phyloP scores from a whole-genome alignment of 805 yeast species.

The Yarrowia alimentaria region DNA sequence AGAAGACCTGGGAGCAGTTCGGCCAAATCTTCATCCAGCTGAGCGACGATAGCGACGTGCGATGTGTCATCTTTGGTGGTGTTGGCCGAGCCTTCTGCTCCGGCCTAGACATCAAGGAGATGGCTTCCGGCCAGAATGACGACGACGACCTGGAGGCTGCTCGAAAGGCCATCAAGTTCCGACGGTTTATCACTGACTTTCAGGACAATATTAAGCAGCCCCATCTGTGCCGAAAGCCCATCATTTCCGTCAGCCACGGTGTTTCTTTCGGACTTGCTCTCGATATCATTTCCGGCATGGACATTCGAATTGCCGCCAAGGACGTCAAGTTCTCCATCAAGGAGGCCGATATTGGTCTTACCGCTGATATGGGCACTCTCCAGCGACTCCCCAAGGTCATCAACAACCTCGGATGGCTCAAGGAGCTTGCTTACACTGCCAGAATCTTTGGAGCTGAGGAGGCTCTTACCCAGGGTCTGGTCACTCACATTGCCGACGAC shows the following conservation, averaged over 20 bases:
- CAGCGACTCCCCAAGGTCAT: conserved; percentile 60
- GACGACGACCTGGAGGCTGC: conserved; percentile 34
- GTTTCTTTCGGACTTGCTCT: conserved; percentile 62
- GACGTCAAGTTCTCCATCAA: conserved; percentile 58
- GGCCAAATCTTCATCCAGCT: conserved; percentile 48
- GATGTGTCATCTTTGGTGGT: conserved; percentile 58
- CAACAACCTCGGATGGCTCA: conserved; percentile 55
- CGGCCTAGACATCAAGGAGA: conserved; percentile 57
- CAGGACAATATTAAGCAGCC: conserved; percentile 51
- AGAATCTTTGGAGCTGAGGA: conserved; percentile 53
- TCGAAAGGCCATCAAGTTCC: conserved; percentile 38
- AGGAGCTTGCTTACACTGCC: conserved; percentile 63
- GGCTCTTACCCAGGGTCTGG: conserved; percentile 57
- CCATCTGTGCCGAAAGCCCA: conserved; percentile 45
- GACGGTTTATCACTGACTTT: conserved; percentile 51
- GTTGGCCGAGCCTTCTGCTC: conserved; percentile 58
- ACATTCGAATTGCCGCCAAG: conserved; percentile 55
- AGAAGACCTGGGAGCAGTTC: conserved; percentile 58
- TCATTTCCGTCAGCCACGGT: conserved; percentile 68
- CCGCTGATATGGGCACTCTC: conserved; percentile 76
- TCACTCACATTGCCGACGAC: conserved; percentile 46
- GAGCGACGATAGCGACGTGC: conserved; percentile 47
- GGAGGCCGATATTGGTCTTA: conserved; percentile 70
- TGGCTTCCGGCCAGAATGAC: conserved; percentile 31
- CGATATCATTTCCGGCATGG: conserved; percentile 59